Conservation (phyloP, 2,329 filamentous ascomycete species). For the Raffaelea ambrosiae region DNA sequence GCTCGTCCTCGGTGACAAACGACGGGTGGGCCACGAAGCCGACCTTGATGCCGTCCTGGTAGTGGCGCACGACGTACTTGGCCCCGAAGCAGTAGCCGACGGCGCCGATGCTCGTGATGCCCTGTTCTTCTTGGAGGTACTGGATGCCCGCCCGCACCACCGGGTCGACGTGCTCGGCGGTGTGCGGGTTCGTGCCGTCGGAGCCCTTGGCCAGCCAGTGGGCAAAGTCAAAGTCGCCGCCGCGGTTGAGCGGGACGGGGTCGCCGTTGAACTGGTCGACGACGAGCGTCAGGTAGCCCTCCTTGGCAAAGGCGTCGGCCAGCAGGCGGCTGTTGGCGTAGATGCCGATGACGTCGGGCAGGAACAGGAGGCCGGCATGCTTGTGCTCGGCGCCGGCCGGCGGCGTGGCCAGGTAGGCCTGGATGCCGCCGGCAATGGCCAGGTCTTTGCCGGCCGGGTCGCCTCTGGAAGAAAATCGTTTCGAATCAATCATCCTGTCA, state of each 20-base stretch:
- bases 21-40: conserved; percentile 71
- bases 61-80: conserved; percentile 65
- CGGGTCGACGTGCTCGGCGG: conserved; percentile 41
- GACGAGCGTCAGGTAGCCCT: conserved; percentile 61
- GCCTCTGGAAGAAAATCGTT: too few relatives aligned
- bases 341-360: conserved; percentile 43
- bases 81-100: conserved; percentile 71
- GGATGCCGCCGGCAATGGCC: conserved; percentile 35
- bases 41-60: conserved; percentile 48
- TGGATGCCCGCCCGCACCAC: conserved; percentile 45
- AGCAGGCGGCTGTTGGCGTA: conserved; percentile 53
- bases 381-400: conserved; percentile 28
- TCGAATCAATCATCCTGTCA: too few relatives aligned
- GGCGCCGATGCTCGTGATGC: conserved; percentile 37
- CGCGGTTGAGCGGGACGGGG: conserved; percentile 43
- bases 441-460: conserved; percentile 34
- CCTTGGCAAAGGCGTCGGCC: conserved; percentile 66
- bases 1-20: conserved; percentile 61
- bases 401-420: conserved; percentile 43
- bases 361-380: conserved; percentile 30
- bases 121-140: conserved; percentile 44
- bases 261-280: conserved; percentile 66
- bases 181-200: too few relatives aligned
- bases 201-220: conserved; percentile 34
- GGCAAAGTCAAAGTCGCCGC: conserved; percentile 28